These are phyloP conservation scores for Kurtzmaniella quercitrusa DNA, from an alignment of 1,139 yeast genomes.

Conservation along the genomic window DNA sequence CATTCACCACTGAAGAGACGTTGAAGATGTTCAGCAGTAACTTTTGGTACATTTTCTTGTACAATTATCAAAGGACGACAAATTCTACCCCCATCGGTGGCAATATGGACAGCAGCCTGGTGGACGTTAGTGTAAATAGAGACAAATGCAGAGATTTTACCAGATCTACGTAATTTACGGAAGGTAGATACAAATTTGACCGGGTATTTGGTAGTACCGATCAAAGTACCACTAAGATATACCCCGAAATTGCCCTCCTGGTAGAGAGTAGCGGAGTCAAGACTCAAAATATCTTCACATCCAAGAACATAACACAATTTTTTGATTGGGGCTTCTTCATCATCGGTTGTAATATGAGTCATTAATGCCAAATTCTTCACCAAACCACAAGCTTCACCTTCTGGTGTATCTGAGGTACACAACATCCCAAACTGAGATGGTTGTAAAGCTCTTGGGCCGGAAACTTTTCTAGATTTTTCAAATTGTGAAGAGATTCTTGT, in stretches of 20 bases:
- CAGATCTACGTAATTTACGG: slow-evolving; percentile 76
- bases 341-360: slow-evolving; percentile 99
- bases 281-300: slow-evolving; percentile 76
- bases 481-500: slow-evolving; percentile 97
- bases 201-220: slow-evolving; percentile 88
- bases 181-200: slow-evolving; percentile 73
- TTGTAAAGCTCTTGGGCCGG: slow-evolving; percentile 98
- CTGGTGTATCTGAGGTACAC: slow-evolving; percentile 98
- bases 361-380: slow-evolving; percentile 93
- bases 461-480: slow-evolving; percentile 94
- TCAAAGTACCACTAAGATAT: slow-evolving; percentile 86
- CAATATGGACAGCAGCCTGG: slow-evolving; percentile 91
- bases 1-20: slow-evolving; percentile 64
- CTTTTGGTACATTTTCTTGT: slow-evolving; percentile 64
- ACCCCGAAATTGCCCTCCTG: slow-evolving; percentile 76
- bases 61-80: slow-evolving; percentile 95
- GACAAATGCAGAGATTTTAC: slow-evolving; percentile 84
- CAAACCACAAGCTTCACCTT: slow-evolving; percentile 99
- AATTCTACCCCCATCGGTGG: slow-evolving; percentile 98
- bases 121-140: slow-evolving; percentile 88
- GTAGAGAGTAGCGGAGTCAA: slow-evolving; percentile 84
- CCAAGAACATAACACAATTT: slow-evolving; percentile 78
- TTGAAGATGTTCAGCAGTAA: slow-evolving; percentile 63
- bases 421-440: slow-evolving; percentile 99
- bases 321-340: slow-evolving; percentile 86